Percentiles rank a stretch among this genome's conserved stretches.
Evolutionary conservation across 306 rosid genomes (phyloP).

Genomic region (Parietaria judaica): DNA sequence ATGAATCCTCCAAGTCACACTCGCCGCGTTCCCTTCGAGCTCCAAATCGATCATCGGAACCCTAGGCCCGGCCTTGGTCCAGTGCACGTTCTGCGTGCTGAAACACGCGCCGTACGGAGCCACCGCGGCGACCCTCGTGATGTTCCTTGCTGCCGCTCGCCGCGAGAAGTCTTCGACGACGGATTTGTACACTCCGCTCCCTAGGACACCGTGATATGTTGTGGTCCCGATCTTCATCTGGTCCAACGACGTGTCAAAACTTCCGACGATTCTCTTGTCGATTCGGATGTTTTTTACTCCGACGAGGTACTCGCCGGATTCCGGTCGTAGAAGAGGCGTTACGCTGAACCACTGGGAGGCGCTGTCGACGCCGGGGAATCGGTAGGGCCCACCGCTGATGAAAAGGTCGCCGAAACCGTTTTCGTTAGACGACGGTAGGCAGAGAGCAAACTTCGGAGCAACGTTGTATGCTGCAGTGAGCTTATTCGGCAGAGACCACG

Average conservation of each 20-base stretch:
- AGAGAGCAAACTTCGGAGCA: slow-evolving; percentile 22
- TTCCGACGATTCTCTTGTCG: slow-evolving; percentile 1
- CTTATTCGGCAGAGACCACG: slow-evolving; percentile 17
- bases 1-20: slow-evolving; percentile 39
- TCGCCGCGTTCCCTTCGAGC: slow-evolving; percentile 25
- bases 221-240: slow-evolving; percentile 27
- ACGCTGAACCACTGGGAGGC: slow-evolving; percentile 9
- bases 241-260: slow-evolving; percentile 22
- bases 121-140: slow-evolving; percentile 30
- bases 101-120: slow-evolving; percentile 54
- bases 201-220: slow-evolving; percentile 15
- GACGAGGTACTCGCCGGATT: slow-evolving; percentile 24
- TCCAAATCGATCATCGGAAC: slow-evolving; percentile 42
- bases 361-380: not conserved
- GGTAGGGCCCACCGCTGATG: slow-evolving; percentile 25
- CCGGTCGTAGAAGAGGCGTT: slow-evolving; percentile 17
- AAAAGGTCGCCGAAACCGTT: slow-evolving; percentile 13
- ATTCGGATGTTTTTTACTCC: slow-evolving; percentile 25
- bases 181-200: slow-evolving; percentile 13
- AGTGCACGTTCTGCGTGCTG: slow-evolving; percentile 16
- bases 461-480: slow-evolving; percentile 9
- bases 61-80: slow-evolving; percentile 33
- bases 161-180: slow-evolving; percentile 13
- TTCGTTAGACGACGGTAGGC: slow-evolving; percentile 26
- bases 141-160: not conserved